phyloP scores from a whole-genome alignment of 192 early-diverging fungal genomes.

The Backusella macrospora region DNA sequence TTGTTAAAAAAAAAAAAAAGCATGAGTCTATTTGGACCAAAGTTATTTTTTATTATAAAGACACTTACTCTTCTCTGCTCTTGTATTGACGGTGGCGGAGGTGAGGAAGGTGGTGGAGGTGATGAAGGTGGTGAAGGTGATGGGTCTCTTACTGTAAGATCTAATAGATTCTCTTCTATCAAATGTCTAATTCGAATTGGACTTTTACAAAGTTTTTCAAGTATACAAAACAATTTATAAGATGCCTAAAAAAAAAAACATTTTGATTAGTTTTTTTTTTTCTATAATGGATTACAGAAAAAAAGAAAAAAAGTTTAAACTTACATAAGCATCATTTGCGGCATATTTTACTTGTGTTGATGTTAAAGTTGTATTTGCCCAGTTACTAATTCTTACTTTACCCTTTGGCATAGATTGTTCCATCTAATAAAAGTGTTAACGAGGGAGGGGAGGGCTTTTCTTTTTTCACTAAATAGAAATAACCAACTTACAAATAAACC shows the following conservation, averaged over 20 bases:
- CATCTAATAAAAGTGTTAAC: constrained; percentile 5
- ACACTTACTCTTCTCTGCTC: not conserved
- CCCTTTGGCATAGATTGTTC: constrained; percentile 30
- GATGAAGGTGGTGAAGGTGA: not conserved
- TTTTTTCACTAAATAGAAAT: not conserved
- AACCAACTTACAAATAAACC: constrained; percentile 33
- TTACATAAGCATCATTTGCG: constrained; percentile 38
- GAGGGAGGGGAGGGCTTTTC: too few relatives aligned
- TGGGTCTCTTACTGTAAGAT: not conserved
- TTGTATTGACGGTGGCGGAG: not conserved
- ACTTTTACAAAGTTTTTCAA: not conserved
- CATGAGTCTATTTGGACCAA: not conserved
- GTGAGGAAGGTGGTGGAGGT: too few relatives aligned
- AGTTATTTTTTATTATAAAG: not conserved
- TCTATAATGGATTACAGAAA: not conserved
- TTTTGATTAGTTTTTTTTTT: not conserved
- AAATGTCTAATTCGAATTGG: not conserved
- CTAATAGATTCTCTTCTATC: not conserved
- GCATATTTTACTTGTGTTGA: constrained; percentile 28
- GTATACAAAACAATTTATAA: constrained; percentile 3
- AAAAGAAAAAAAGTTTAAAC: not conserved
- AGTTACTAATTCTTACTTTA: constrained; percentile 27
- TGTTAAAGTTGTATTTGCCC: constrained; percentile 21
- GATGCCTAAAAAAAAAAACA: constrained; percentile 17
- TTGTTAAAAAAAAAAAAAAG: too few relatives aligned